Conservation (phyloP, 441 rosid species). For the Erodium trifolium region DNA sequence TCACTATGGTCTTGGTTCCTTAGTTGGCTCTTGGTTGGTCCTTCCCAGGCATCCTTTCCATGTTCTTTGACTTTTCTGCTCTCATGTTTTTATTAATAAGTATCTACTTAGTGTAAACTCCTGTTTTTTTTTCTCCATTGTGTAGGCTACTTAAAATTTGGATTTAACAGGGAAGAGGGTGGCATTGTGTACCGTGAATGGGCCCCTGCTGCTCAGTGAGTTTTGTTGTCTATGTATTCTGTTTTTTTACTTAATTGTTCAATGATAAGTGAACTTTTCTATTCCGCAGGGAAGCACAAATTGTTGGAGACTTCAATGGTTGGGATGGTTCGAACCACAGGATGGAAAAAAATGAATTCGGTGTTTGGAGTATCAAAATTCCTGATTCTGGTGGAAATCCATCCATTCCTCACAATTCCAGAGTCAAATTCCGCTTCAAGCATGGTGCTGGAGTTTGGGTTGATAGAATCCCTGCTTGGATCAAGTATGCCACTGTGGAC, state of each 20-base stretch:
- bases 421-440: conserved; percentile 68
- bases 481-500: conserved; percentile 57
- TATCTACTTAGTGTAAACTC: not conserved
- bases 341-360: conserved; percentile 70
- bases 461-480: conserved; percentile 82
- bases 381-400: conserved; percentile 50
- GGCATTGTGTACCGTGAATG: conserved; percentile 66
- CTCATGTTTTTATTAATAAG: not conserved
- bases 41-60: conserved; percentile 9
- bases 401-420: conserved; percentile 67
- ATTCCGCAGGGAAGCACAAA: conserved; percentile 59
- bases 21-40: conserved; percentile 11
- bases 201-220: conserved; percentile 90
- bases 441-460: conserved; percentile 53
- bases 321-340: conserved; percentile 71
- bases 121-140: conserved; percentile 18
- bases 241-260: conserved; percentile 18
- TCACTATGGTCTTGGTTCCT: not conserved
- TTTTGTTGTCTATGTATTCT: conserved; percentile 11
- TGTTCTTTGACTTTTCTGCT: conserved; percentile 5
- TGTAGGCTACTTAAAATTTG: conserved; percentile 65
- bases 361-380: conserved; percentile 67
- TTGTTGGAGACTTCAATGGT: conserved; percentile 76
- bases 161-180: conserved; percentile 58
- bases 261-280: conserved; percentile 15